Conservation (phyloP, 1,284 basidiomycete species). For the Ganoderma lingzhi region DNA sequence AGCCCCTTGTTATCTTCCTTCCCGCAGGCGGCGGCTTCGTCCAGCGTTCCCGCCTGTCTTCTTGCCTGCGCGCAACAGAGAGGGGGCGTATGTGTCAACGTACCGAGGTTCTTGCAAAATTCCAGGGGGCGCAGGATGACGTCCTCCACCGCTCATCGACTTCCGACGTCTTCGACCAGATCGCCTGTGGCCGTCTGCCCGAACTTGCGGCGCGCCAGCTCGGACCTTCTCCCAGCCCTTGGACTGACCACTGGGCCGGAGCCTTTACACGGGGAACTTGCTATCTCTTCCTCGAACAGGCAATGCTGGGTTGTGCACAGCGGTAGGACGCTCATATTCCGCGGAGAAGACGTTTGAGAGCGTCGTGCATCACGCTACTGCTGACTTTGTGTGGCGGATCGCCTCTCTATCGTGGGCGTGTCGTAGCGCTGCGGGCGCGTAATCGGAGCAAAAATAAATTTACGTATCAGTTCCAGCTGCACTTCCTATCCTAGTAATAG, state of each 20-base stretch:
- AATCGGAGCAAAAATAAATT: constrained; percentile 27
- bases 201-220: constrained; percentile 10
- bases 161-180: constrained; percentile 19
- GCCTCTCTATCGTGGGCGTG: constrained; percentile 13
- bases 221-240: constrained; percentile 24
- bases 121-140: constrained; percentile 13
- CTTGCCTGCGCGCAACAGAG: constrained; percentile 9
- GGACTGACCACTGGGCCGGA: constrained; percentile 17
- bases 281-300: constrained; percentile 26
- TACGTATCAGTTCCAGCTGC: constrained; percentile 20
- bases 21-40: constrained; percentile 9
- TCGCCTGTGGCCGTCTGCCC: constrained; percentile 19
- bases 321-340: constrained; percentile 21
- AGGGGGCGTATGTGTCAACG: constrained; percentile 18
- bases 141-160: constrained; percentile 22
- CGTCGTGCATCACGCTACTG: constrained; percentile 27
- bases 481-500: constrained; percentile 28
- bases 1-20: constrained; percentile 27
- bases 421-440: constrained; percentile 16
- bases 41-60: constrained; percentile 4
- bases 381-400: constrained; percentile 32
- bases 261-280: constrained; percentile 29
- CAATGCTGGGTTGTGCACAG: constrained; percentile 20
- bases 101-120: constrained; percentile 30
- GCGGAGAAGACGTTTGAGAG: constrained; percentile 28